A percentile compares a stretch with the other conserved stretches of the same genome.
These are phyloP conservation scores for Piloderma croceum DNA, from an alignment of 768 basidiomycete genomes.

Conservation along the genomic window DNA sequence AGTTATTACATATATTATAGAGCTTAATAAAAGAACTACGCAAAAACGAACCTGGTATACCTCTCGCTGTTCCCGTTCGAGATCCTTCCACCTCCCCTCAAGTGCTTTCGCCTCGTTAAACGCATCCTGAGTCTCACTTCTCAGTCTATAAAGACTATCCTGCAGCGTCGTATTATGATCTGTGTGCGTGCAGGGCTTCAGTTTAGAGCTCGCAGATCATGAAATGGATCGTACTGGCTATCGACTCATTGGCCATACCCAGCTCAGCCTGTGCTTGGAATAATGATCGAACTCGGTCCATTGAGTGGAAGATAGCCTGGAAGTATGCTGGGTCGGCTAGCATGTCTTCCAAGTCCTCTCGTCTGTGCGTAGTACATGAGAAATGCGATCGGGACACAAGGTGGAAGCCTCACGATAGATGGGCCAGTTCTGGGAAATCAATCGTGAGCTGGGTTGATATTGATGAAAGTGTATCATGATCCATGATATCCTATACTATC, in stretches of 20 bases:
- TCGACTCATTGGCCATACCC: constrained; percentile 77
- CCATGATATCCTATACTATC: too few species aligned
- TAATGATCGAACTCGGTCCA: constrained; percentile 66
- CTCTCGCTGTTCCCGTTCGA: constrained; percentile 85
- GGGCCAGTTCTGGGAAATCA: constrained; percentile 70
- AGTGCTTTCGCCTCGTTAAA: constrained; percentile 83
- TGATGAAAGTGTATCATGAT: too few species aligned
- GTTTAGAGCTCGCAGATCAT: constrained; percentile 7
- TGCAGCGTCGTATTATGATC: constrained; percentile 74
- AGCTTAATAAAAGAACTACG: not conserved
- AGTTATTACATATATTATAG: not conserved
- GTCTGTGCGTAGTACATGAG: constrained; percentile 38
- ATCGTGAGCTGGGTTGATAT: constrained; percentile 40
- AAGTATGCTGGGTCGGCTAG: constrained; percentile 78
- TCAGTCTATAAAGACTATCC: constrained; percentile 65
- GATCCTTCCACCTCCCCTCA: constrained; percentile 77
- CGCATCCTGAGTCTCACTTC: constrained; percentile 78
- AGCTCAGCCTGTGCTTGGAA: constrained; percentile 75
- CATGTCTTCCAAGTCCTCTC: constrained; percentile 88
- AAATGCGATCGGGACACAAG: not conserved
- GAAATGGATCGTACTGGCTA: constrained; percentile 61
- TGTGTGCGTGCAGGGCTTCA: constrained; percentile 23
- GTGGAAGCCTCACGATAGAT: constrained; percentile 55
- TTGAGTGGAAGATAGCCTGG: constrained; percentile 79
- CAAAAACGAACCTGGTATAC: constrained; percentile 72